Conservation (phyloP, 2,329 filamentous ascomycete species). For the Lasiodiplodia sp. region DNA sequence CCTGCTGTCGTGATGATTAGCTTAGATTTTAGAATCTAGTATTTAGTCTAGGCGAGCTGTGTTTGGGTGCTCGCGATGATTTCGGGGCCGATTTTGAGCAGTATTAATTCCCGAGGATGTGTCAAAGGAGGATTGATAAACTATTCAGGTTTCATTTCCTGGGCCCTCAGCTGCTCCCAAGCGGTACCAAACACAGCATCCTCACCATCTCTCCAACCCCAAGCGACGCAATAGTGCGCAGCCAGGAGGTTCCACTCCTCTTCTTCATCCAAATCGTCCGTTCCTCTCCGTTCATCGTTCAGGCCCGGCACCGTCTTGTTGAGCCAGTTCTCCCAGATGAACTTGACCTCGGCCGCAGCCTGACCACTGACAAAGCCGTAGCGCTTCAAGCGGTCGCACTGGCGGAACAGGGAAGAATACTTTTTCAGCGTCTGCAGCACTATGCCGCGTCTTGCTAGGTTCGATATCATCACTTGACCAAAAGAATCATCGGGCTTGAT, state of each 20-base stretch:
- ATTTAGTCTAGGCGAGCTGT: too few relatives aligned
- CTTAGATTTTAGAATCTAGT: too few relatives aligned
- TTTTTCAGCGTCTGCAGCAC: constrained; percentile 80
- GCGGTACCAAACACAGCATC: constrained; percentile 20
- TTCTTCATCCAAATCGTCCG: constrained; percentile 91
- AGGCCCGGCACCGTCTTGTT: constrained; percentile 72
- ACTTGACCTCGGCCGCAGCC: constrained; percentile 66
- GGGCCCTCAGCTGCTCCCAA: constrained; percentile 5
- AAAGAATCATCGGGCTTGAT: constrained; percentile 85
- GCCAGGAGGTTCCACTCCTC: constrained; percentile 92
- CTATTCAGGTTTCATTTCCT: constrained; percentile 23
- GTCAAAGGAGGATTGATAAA: too few relatives aligned
- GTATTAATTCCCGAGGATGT: too few relatives aligned
- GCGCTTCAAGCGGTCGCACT: constrained; percentile 69
- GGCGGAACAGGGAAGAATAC: constrained; percentile 73
- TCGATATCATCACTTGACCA: constrained; percentile 89
- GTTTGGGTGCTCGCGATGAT: too few relatives aligned
- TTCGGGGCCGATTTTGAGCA: too few relatives aligned
- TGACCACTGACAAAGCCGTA: constrained; percentile 70
- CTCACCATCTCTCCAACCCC: constrained; percentile 75
- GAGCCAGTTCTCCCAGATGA: constrained; percentile 83
- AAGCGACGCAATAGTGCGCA: constrained; percentile 86
- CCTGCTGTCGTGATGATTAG: too few relatives aligned
- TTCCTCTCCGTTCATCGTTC: constrained; percentile 68
- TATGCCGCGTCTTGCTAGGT: constrained; percentile 83